These are phyloP conservation scores for Jamesozyma piceae DNA, from an alignment of 805 yeast species.

Conservation along the genomic window DNA sequence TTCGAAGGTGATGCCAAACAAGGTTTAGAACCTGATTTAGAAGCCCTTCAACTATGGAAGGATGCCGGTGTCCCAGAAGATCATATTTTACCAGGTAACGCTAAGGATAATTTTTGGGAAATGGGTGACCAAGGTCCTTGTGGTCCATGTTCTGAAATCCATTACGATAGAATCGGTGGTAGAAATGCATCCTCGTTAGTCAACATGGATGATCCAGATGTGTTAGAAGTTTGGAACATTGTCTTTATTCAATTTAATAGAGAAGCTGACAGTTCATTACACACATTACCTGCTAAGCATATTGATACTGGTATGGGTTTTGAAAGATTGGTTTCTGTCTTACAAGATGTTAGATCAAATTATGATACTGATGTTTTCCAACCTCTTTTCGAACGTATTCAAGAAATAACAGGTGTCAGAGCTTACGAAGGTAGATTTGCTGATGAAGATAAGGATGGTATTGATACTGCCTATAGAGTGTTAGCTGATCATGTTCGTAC, in stretches of 20 bases:
- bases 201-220: conserved; percentile 96
- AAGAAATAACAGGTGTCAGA: conserved; percentile 88
- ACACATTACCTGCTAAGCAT: conserved; percentile 85
- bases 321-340: conserved; percentile 89
- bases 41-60: conserved; percentile 82
- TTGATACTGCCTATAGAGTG: conserved; percentile 96
- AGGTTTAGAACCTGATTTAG: conserved; percentile 87
- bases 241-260: conserved; percentile 96
- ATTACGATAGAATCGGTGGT: conserved; percentile 96
- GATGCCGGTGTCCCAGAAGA: conserved; percentile 82
- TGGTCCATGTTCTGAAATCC: conserved; percentile 98
- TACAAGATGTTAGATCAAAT: conserved; percentile 86
- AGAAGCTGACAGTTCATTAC: conserved; percentile 75
- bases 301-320: conserved; percentile 98
- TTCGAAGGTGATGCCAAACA: conserved; percentile 83
- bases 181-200: conserved; percentile 88
- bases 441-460: conserved; percentile 83
- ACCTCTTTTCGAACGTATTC: conserved; percentile 78
- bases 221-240: conserved; percentile 93
- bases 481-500: conserved; percentile 98
- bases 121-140: conserved; percentile 99
- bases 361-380: conserved; percentile 95
- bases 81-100: conserved; percentile 87
- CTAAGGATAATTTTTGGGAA: conserved; percentile 96
- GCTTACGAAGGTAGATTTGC: conserved; percentile 90